Conservation (phyloP, 1,284 basidiomycete species). For the Boletus calvinii region DNA sequence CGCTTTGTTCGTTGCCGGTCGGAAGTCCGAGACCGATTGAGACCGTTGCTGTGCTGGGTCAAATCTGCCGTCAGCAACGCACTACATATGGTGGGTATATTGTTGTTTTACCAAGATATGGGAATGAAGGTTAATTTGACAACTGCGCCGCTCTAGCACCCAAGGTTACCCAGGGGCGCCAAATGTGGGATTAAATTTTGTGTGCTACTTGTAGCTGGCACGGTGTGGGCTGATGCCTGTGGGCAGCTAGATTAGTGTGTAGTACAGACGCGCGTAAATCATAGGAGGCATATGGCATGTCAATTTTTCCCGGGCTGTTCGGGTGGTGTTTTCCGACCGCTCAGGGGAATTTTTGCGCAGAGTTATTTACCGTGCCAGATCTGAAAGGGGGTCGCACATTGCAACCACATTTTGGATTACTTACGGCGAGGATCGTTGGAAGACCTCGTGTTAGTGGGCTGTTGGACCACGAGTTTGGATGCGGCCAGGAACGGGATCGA, state of each 20-base stretch:
- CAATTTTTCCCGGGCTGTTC: not conserved
- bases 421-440: not conserved
- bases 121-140: conserved; percentile 25
- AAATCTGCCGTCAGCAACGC: conserved; percentile 22
- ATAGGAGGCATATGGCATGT: not conserved
- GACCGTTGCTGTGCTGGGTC: conserved; percentile 13
- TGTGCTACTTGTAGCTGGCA: not conserved
- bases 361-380: not conserved
- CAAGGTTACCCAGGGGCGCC: not conserved
- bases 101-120: conserved; percentile 22
- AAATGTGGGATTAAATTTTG: not conserved
- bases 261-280: not conserved
- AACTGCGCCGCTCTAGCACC: conserved; percentile 18
- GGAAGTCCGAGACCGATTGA: conserved; percentile 4
- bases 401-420: conserved; percentile 5
- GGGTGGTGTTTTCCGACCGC: not conserved
- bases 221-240: not conserved
- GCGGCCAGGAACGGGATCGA: conserved; percentile 9
- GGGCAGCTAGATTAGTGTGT: not conserved
- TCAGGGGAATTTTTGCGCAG: conserved; percentile 1
- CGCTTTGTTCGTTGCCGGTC: conserved; percentile 8
- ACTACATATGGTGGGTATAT: conserved; percentile 6
- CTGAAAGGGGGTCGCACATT: not conserved
- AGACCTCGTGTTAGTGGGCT: conserved; percentile 18
- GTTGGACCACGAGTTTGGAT: not conserved